Evolutionary conservation across 164 flowering plant species (phyloP), one percentile per base, ranked within the genome.

Genomic region (Buxus sempervirens): DNA sequence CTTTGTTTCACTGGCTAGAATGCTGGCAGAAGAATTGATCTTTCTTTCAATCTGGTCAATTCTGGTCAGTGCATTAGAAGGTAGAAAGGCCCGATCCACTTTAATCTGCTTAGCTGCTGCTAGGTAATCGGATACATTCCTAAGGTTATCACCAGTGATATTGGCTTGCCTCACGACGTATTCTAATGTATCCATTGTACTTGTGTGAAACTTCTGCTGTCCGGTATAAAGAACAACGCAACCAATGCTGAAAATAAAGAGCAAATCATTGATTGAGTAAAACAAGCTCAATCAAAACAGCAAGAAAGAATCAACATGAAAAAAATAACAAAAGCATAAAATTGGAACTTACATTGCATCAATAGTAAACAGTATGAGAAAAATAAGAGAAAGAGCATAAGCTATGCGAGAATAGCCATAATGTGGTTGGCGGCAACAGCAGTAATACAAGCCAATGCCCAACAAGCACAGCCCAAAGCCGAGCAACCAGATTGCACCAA

Each of bases 351-450:
- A 91, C 97, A 91, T 86, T 65, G 97, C 92, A 62, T 86, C 80
- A 69, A 83, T 36, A 36, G 98, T 90, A 79, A 96, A 88, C 62
- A 93, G 61, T 10, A 87, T 67, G 76, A 96, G 93, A 56, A 86
- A 68, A 20, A 87, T 84, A 27, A 93, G 91, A 20, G 99, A 84
- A 26, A 84, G 76, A 0, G 90, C 88, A 76, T 96, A 91, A 54
- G 88, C 88, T 2, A 58, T n/a, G 61, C 90, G 77, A 42, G 98
- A 96, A 76, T 91, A 91, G 75, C 91, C 89, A 75, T 84, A 84
- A 63, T 83, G 82, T 63, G 63, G 79, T 62, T 78, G 74, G 23
- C 71, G 76, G 69, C 90, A 88, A 66, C 96, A 91, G 80, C 89
- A 93, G 64, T 78, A 76, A 51, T 80, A 80, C 71, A 88, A 78